Percentiles rank a stretch among this genome's conserved stretches.
phyloP scores from a whole-genome alignment of 192 early-diverging fungal species.

The Lobulomyces angularis region DNA sequence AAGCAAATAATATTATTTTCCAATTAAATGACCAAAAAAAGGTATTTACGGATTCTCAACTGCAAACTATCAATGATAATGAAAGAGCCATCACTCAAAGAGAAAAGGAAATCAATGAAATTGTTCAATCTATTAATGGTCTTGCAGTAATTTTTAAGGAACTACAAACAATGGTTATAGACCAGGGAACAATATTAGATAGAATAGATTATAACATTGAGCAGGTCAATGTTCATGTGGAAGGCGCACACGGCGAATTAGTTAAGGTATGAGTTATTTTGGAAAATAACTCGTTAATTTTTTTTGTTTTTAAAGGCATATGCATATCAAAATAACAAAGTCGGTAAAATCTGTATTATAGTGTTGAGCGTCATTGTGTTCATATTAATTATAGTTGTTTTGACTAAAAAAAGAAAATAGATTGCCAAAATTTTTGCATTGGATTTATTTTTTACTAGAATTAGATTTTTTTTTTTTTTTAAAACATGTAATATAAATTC shows the following conservation, averaged over 20 bases:
- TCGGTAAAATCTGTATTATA: constrained; percentile 75
- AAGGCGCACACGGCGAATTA: constrained; percentile 73
- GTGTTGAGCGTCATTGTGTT: constrained; percentile 64
- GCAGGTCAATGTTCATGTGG: constrained; percentile 61
- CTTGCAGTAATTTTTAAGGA: constrained; percentile 87
- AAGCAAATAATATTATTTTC: not conserved
- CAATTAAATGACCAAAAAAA: constrained; percentile 10
- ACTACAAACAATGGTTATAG: constrained; percentile 90
- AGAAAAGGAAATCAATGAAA: constrained; percentile 84
- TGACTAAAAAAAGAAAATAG: constrained; percentile 36
- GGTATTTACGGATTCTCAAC: constrained; percentile 81
- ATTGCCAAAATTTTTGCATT: not conserved
- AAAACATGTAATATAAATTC: too few species aligned
- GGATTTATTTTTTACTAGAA: not conserved
- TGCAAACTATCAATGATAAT: constrained; percentile 60
- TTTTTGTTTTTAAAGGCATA: constrained; percentile 39
- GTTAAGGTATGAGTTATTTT: constrained; percentile 35
- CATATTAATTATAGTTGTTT: constrained; percentile 65
- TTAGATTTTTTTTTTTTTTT: too few species aligned
- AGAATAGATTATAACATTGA: constrained; percentile 97
- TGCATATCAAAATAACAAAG: constrained; percentile 65
- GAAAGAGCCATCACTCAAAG: constrained; percentile 66
- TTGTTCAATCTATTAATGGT: constrained; percentile 79
- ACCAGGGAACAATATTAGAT: constrained; percentile 93
- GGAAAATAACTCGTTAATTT: not conserved